A percentile compares a stretch with the other conserved stretches of the same genome.
Conservation (phyloP, 2,329 filamentous ascomycete species). For the Aciculosporium take region DNA sequence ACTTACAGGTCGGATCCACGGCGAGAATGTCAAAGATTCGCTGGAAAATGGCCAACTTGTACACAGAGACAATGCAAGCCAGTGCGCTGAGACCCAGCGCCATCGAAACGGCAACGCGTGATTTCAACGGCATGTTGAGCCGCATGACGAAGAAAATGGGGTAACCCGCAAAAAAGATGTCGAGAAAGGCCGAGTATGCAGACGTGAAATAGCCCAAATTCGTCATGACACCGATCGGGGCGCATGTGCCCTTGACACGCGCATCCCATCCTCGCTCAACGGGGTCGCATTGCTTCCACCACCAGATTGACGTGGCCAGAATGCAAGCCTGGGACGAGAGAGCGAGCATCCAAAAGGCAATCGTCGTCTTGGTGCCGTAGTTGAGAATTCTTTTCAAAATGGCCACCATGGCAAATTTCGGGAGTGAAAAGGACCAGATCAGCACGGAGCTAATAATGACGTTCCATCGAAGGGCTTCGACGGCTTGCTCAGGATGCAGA, state of each 20-base stretch:
- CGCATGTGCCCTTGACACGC: conserved; percentile 10
- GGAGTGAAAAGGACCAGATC: conserved; percentile 15
- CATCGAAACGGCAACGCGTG: conserved; percentile 11
- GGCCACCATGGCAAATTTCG: conserved; percentile 15
- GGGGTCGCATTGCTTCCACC: conserved; percentile 13
- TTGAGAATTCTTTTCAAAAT: conserved; percentile 15
- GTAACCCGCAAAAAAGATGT: conserved; percentile 15
- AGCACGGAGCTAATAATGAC: conserved; percentile 13
- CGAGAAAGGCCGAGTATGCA: conserved; percentile 14
- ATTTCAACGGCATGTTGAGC: conserved; percentile 14
- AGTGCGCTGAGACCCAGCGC: conserved; percentile 12
- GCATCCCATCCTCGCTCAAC: conserved; percentile 13
- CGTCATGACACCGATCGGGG: conserved; percentile 9
- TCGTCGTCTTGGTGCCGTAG: conserved; percentile 12
- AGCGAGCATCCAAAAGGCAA: conserved; percentile 13
- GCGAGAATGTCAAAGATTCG: conserved; percentile 12
- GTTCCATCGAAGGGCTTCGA: conserved; percentile 13
- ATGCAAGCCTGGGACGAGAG: conserved; percentile 12
- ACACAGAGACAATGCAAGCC: conserved; percentile 13
- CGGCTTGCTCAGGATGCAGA: conserved; percentile 4
- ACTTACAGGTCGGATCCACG: conserved; percentile 13
- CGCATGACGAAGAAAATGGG: conserved; percentile 15
- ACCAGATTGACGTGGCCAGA: conserved; percentile 13
- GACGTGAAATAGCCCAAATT: conserved; percentile 14
- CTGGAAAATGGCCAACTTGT: conserved; percentile 14